phyloP scores from a whole-genome alignment of 2,329 filamentous ascomycete genomes.

The Curvularia lunata region DNA sequence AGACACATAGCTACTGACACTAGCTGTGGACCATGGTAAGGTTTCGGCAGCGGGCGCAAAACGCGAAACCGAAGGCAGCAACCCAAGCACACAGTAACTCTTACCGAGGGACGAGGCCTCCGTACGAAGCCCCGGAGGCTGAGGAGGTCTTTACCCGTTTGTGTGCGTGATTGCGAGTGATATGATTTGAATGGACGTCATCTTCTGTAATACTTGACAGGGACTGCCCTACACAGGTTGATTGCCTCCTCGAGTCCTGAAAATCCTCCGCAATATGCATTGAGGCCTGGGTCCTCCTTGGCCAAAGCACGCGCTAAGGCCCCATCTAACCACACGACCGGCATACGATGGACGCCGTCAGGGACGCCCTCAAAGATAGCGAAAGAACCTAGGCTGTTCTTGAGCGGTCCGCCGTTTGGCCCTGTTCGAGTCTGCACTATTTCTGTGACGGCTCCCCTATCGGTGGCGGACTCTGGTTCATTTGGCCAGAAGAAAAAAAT shows the following conservation, averaged over 20 bases:
- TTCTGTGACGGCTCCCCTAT: not conserved
- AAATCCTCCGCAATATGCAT: slow-evolving; percentile 16
- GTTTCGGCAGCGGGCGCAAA: slow-evolving; percentile 11
- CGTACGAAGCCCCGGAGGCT: not conserved
- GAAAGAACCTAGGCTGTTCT: slow-evolving; percentile 8
- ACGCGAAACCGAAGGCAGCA: slow-evolving; percentile 5
- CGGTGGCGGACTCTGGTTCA: not conserved
- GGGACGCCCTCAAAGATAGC: not conserved
- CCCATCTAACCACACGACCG: slow-evolving; percentile 10
- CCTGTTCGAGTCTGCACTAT: not conserved
- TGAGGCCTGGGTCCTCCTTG: slow-evolving; percentile 7
- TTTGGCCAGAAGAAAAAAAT: not conserved
- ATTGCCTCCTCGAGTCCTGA: not conserved
- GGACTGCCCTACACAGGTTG: not conserved
- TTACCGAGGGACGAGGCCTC: slow-evolving; percentile 1
- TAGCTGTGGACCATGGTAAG: slow-evolving; percentile 7
- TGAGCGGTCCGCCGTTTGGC: slow-evolving; percentile 4
- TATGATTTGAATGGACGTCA: not conserved
- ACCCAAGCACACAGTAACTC: not conserved
- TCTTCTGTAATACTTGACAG: not conserved
- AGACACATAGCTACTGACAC: slow-evolving; percentile 8
- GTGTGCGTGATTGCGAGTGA: not conserved
- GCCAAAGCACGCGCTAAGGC: slow-evolving; percentile 6
- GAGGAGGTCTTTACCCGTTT: not conserved
- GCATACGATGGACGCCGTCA: slow-evolving; percentile 5